A percentile compares a stretch with the other conserved stretches of the same genome.
These are phyloP conservation scores for Ophiocordyceps sinensis DNA, from an alignment of 2,329 filamentous ascomycete genomes.

Conservation along the genomic window DNA sequence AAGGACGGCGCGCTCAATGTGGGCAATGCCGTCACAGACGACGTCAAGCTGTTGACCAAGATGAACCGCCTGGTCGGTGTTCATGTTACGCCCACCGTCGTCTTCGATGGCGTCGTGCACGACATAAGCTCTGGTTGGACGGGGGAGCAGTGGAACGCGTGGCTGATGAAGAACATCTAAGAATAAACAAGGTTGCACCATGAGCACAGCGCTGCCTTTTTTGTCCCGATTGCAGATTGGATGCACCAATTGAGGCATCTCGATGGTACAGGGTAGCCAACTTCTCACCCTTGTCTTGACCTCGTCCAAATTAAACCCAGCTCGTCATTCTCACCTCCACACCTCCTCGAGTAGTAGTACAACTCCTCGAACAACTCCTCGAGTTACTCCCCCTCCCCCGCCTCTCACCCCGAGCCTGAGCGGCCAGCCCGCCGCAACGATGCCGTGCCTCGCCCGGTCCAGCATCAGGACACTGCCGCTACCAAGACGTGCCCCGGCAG, in stretches of 20 bases:
- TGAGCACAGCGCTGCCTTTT: too few species aligned
- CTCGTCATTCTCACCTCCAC: too few species aligned
- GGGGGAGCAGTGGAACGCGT: conserved; percentile 71
- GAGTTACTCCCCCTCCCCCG: too few species aligned
- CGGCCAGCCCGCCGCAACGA: not conserved
- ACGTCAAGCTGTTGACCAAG: conserved; percentile 75
- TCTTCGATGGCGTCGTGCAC: conserved; percentile 77
- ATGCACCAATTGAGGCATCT: too few species aligned
- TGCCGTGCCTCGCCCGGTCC: conserved; percentile 2
- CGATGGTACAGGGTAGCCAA: too few species aligned
- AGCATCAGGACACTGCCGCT: not conserved
- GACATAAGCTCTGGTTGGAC: conserved; percentile 70
- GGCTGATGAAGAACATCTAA: conserved; percentile 49
- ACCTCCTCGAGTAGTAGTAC: too few species aligned
- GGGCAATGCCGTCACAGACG: conserved; percentile 72
- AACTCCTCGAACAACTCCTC: too few species aligned
- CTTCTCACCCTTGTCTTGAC: too few species aligned
- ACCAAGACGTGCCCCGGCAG: not conserved
- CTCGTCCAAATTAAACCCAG: too few species aligned
- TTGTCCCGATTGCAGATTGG: too few species aligned
- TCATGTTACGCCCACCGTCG: conserved; percentile 81
- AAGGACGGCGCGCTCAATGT: conserved; percentile 56
- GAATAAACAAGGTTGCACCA: too few species aligned
- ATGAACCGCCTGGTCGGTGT: conserved; percentile 65
- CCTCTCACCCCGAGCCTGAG: too few species aligned